A percentile compares a stretch with the other conserved stretches of the same genome.
Conservation (phyloP, 257 asterid genomes). For the Henckelia pumila region DNA sequence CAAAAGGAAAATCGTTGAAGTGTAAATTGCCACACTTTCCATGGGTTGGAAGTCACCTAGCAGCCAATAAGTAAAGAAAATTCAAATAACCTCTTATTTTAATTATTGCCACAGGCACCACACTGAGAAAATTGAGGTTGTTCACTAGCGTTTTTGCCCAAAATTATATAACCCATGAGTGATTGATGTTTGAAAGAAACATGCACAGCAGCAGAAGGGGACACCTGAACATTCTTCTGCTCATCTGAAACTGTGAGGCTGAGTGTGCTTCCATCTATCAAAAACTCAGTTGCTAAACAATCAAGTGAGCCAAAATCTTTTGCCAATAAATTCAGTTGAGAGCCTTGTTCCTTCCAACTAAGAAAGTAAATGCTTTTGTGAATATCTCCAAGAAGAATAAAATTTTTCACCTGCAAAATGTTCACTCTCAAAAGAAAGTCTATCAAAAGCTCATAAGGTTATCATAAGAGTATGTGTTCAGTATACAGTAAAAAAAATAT, state of each 20-base stretch:
- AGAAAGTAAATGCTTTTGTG: constrained; percentile 96
- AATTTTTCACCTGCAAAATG: constrained; percentile 86
- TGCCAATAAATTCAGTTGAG: constrained; percentile 87
- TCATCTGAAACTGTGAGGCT: constrained; percentile 95
- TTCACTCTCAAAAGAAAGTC: constrained; percentile 22
- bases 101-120: background rate
- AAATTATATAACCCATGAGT: background rate
- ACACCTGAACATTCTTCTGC: constrained; percentile 97
- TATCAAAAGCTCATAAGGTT: constrained; percentile 5
- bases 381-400: constrained; percentile 92
- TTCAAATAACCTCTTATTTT: background rate
- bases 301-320: constrained; percentile 95
- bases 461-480: constrained; percentile 4
- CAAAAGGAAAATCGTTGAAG: background rate
- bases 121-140: constrained; percentile 4
- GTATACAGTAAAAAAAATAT: constrained; percentile 13
- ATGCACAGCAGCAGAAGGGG: background rate
- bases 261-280: constrained; percentile 94
- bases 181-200: constrained; percentile 2
- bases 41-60: constrained; percentile 12
- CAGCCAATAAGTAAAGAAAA: background rate
- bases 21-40: background rate
- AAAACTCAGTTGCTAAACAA: constrained; percentile 88
- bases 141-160: background rate
- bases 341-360: constrained; percentile 96